Evolutionary conservation across 179 eudicot species (phyloP).

Genomic region (Vitellaria paradoxa): DNA sequence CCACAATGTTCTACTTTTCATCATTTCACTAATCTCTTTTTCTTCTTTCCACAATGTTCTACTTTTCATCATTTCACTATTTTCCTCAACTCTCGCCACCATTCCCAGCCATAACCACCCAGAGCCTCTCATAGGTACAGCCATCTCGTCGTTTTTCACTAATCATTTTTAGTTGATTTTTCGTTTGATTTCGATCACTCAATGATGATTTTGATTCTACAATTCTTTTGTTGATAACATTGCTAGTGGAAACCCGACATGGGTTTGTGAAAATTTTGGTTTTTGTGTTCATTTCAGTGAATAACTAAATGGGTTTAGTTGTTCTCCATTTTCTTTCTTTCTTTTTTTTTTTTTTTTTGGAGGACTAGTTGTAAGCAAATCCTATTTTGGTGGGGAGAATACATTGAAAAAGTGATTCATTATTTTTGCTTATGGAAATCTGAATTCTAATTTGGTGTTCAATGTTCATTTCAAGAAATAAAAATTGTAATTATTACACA

Average conservation of each 20-base stretch:
- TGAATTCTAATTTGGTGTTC: background rate
- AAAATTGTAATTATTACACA: too few relatives aligned
- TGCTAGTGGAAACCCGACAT: too few relatives aligned
- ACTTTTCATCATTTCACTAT: conserved; percentile 14
- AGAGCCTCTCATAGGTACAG: conserved; percentile 18
- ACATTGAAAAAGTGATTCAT: background rate
- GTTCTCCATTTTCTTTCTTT: too few relatives aligned
- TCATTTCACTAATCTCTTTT: conserved; percentile 13
- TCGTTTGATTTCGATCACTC: background rate
- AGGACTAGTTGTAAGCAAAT: background rate
- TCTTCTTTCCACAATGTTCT: background rate
- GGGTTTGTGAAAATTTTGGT: background rate
- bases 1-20: conserved; percentile 2
- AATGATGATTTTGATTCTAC: background rate
- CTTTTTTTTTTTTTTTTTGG: background rate
- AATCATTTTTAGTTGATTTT: background rate
- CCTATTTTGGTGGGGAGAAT: background rate
- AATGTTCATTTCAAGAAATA: too few relatives aligned
- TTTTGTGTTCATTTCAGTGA: conserved; percentile 1
- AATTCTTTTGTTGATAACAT: too few relatives aligned
- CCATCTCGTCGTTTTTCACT: conserved; percentile 23
- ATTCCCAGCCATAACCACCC: conserved; percentile 31
- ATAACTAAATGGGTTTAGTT: background rate
- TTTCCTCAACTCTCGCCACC: conserved; percentile 26
- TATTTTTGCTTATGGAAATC: background rate